Evolutionary conservation across 2,329 filamentous ascomycete genomes (phyloP).

Genomic region (Fusarium virguliforme): DNA sequence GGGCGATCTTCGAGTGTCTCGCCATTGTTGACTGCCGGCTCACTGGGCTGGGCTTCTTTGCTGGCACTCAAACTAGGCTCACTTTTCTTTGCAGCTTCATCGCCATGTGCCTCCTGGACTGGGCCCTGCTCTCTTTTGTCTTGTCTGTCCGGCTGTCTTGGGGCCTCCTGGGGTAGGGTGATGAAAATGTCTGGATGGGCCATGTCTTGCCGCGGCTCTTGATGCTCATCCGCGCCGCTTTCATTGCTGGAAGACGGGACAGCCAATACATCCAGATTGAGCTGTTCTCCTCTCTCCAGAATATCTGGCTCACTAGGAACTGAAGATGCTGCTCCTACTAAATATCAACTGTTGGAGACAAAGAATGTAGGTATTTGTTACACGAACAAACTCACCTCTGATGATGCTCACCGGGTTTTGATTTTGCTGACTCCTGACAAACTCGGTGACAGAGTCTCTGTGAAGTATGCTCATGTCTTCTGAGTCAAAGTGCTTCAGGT

Average conservation of each 20-base stretch:
- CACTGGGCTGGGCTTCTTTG: neutral
- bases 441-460: neutral
- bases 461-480: neutral
- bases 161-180: neutral
- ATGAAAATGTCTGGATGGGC: neutral
- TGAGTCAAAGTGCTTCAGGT: neutral
- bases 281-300: neutral
- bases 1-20: neutral
- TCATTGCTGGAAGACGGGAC: neutral
- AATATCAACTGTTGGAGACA: neutral
- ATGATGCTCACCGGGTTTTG: neutral
- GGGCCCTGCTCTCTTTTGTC: neutral
- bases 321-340: neutral
- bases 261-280: neutral
- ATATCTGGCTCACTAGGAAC: neutral
- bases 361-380: neutral
- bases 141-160: neutral
- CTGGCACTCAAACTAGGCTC: neutral
- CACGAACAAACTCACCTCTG: neutral
- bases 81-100: neutral
- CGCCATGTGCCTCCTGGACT: neutral
- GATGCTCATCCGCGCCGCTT: neutral
- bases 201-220: neutral
- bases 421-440: neutral
- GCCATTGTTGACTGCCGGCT: neutral